Base-by-base conservation (phyloP, 1,284 basidiomycete genomes). In the Pterulicium gracile region DNA sequence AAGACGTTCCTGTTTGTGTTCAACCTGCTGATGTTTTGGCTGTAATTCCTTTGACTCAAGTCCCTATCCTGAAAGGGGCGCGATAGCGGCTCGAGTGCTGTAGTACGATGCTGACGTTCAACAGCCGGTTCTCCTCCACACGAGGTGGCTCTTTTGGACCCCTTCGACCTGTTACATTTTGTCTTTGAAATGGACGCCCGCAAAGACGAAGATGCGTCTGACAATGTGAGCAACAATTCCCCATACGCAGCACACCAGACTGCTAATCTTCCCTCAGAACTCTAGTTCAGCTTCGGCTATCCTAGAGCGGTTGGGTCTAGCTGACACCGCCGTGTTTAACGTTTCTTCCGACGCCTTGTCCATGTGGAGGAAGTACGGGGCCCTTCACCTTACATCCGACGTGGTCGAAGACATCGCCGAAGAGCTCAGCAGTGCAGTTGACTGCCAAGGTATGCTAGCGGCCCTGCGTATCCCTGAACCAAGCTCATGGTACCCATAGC, bases 71-170 rank as follows among this genome's bases (percentile, higher is more conserved):
- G 52, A 67, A 66, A 50, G n/a, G 27, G 7, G n/a, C 27, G n/a
- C n/a, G n/a, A n/a, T n/a, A n/a, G n/a, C n/a, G n/a, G n/a, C 10
- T 32, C 7, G 10, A 32, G n/a, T 32, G 27, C 27, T 32, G 7
- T 32, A 32, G 7, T 58, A 63, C 45, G 64, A 64, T 47, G 54
- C 50, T 19, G 48, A 49, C 7, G 58, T 62, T 40, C 43, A 51
- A 70, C 75, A 22, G 67, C 65, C 2, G 58, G 75, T 13, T 58
- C 75, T 23, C 72, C 75, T 56, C 73, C 73, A 23, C 56, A 71
- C 27, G 73, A 75, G 53, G 73, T 75, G 70, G 47, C 66, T 47
- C 65, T 67, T 1, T 43, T 65, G n/a, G 27, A 32, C 27, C 27
- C 27, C n/a, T 32, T 32, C 10, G 27, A 32, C n/a, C 7, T 32